phyloP scores from a whole-genome alignment of 2,329 filamentous ascomycete species.

The Zymoseptoria crescenta region DNA sequence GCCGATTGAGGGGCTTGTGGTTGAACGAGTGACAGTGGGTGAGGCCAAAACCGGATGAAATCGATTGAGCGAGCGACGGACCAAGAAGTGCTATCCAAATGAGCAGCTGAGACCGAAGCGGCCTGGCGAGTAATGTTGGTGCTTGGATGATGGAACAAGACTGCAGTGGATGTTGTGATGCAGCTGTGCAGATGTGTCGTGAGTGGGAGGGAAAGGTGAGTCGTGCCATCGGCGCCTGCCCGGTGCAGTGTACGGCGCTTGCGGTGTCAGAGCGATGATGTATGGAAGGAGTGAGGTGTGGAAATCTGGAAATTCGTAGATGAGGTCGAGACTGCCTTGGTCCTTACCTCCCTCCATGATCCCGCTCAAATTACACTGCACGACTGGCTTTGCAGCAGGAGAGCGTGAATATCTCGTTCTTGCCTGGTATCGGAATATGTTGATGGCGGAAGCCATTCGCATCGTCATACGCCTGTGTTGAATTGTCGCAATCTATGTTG shows the following conservation, averaged over 20 bases:
- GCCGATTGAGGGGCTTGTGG: constrained; percentile 21
- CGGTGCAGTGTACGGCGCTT: background rate
- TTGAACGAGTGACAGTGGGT: constrained; percentile 9
- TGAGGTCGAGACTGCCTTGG: background rate
- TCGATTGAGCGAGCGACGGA: constrained; percentile 12
- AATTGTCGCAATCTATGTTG: background rate
- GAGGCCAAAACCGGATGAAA: background rate
- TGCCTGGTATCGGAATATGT: background rate
- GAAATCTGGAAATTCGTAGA: background rate
- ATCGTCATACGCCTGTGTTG: background rate
- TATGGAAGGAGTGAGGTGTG: background rate
- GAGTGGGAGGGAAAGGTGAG: background rate
- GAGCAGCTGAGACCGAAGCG: constrained; percentile 17
- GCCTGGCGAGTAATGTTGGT: constrained; percentile 17
- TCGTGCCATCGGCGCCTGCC: background rate
- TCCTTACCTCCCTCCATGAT: background rate
- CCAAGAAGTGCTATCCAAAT: constrained; percentile 27
- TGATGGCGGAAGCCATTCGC: too few species aligned
- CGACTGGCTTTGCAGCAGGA: too few species aligned
- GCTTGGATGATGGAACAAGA: constrained; percentile 11
- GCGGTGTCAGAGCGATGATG: background rate
- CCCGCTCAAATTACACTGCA: too few species aligned
- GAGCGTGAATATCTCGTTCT: background rate
- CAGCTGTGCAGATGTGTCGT: background rate
- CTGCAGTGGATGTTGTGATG: constrained; percentile 5